Evolutionary conservation across 2,329 filamentous ascomycete species (phyloP), one percentile per base, ranked within the genome.

Genomic region (Didymella pinodella): DNA sequence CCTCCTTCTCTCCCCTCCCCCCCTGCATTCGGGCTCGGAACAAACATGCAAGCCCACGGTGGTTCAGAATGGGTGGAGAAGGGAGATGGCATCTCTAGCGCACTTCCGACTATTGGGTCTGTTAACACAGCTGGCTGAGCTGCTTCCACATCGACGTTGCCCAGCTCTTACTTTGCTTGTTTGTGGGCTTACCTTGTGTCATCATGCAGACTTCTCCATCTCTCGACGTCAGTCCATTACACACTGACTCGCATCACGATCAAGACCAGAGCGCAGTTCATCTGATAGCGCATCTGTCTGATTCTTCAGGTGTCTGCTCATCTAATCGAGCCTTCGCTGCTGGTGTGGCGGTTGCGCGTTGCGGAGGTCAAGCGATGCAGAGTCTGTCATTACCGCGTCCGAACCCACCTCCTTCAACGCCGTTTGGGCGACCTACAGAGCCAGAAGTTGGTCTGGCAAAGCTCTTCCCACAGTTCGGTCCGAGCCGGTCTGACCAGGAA

Each of bases 301-400:
- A 54, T 34, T 54, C 61, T 59, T 57, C 67, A 58, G 62, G 64
- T 61, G 60, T 64, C 64, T 63, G 67, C 62, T 52, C 66, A 57
- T 59, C 69, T 63, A 60, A 61, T 66, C 70, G 66, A 64, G 70
- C 70, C 72, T 68, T 69, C 60, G 72, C 72, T 75, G 70, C 68
- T 65, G 66, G 68, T 65, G 69, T 72, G 64, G 71, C 72, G 67
- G 70, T 68, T 65, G 73, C 75, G 72, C 71, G 68, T 65, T 67
- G 69, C 67, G 65, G 68, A 69, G 67, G 69, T 69, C 70, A 72
- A 76, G 70, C 74, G 71, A 79, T 79, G 77, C 75, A 77, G 74
- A 76, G 72, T 73, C 74, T 78, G 74, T 70, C 71, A 65, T 69
- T 76, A 65, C 72, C 75, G 71, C 70, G 71, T 71, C 72, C 72